Conservation (phyloP, 2,329 filamentous ascomycete species). For the Cladosporium austrohemisphaericum region DNA sequence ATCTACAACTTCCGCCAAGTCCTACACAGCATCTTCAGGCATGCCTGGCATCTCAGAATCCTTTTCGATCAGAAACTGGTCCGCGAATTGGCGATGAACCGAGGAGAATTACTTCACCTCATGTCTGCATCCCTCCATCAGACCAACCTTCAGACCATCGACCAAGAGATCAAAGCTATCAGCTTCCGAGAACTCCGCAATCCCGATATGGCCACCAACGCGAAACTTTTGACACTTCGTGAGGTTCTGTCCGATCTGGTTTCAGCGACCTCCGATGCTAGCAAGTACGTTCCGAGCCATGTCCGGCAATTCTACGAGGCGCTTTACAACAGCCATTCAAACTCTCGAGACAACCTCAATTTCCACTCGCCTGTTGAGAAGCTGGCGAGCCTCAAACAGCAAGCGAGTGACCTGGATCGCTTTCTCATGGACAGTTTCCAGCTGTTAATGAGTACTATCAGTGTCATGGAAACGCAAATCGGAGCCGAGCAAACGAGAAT, state of each 20-base stretch:
- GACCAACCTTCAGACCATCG: not conserved
- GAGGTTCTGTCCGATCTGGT: not conserved
- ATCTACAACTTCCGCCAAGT: not conserved
- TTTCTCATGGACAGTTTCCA: slow-evolving; percentile 26
- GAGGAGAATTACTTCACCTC: not conserved
- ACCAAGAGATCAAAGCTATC: not conserved
- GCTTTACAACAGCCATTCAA: not conserved
- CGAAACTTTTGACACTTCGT: not conserved
- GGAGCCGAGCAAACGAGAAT: not conserved
- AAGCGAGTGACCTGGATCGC: slow-evolving; percentile 17
- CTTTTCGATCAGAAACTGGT: not conserved
- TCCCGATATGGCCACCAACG: not conserved
- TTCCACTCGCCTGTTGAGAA: not conserved
- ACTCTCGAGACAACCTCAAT: not conserved
- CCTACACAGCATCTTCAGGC: not conserved
- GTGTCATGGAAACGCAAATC: slow-evolving; percentile 19
- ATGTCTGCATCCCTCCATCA: not conserved
- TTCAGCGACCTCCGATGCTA: not conserved
- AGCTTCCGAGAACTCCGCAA: not conserved
- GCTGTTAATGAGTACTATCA: slow-evolving; percentile 25
- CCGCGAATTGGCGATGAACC: not conserved
- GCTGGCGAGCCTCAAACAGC: not conserved
- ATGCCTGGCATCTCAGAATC: not conserved
- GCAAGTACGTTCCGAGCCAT: not conserved
- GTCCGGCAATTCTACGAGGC: not conserved